Evolutionary conservation across 768 basidiomycete species (phyloP), one percentile per base, ranked within the genome.

Genomic region (Amanita phalloides): DNA sequence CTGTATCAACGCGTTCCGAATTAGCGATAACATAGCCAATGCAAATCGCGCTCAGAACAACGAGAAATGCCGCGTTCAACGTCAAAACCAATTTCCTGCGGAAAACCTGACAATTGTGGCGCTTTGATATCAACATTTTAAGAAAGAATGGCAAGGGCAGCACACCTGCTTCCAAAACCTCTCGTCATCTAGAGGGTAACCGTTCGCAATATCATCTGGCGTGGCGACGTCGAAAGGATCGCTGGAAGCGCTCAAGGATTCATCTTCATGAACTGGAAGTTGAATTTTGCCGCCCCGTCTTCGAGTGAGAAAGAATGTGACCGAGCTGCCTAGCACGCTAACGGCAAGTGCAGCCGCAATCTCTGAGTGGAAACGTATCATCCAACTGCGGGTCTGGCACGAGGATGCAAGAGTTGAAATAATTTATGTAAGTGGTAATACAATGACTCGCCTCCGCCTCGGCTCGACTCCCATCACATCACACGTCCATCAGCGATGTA

Each of bases 201-300:
- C 86, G 55, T 87, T 82, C 10, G 81, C 54, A 33, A 77, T 56
- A 57, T 91, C 89, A 61, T 84, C 82, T 7, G 81, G 77, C n/a
- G 62, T 79, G 17, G 79, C 76, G n/a, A 91, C 81, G 61, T 81
- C 77, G 60, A 86, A 87, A 9, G 83, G 79, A 58, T 87, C 85
- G 9, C 6, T 32, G 28, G 62, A 78, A 20, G 78, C 76, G 17
- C 79, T 76, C 60, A 85, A 86, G 6, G 82, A 78, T 57, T 86
- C 84, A 30, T 62, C 60, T 14, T 57, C 59, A 28, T 56, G 46
- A 58, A 53, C 65, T 37, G 75, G 74, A 14, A 84, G 71, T 49
- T 72, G 66, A 51, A 83, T 74, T 62, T 78, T 78, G 32, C 76
- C 77, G 30, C 75, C 73, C 41, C 57, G 64, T 2, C 70, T 64